phyloP scores from a whole-genome alignment of 1,284 basidiomycete species.

The Ustilago tritici region DNA sequence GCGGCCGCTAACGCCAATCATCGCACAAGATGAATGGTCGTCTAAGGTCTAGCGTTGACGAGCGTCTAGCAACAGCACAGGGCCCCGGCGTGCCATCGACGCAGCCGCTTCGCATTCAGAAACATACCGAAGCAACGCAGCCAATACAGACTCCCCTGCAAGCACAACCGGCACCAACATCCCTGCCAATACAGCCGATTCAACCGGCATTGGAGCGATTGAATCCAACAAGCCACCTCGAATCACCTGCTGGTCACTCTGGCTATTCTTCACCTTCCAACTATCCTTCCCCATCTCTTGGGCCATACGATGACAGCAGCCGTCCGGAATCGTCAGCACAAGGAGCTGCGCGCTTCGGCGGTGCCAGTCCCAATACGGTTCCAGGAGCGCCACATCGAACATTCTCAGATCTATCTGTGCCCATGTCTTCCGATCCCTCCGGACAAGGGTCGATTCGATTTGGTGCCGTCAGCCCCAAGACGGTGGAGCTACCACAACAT shows the following conservation, averaged over 20 bases:
- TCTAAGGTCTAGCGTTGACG: constrained; percentile 11
- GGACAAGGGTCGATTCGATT: constrained; percentile 22
- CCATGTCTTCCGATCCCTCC: constrained; percentile 18
- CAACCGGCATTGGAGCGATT: constrained; percentile 2
- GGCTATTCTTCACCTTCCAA: constrained; percentile 26
- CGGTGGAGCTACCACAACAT: constrained; percentile 8
- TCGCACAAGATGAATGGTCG: constrained; percentile 25
- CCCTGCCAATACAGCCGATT: neutral
- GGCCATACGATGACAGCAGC: constrained; percentile 7
- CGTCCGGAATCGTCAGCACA: constrained; percentile 28
- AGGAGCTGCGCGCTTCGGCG: constrained; percentile 15
- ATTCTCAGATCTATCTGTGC: constrained; percentile 5
- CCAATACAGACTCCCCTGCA: neutral
- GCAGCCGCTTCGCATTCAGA: constrained; percentile 4
- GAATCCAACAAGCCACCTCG: constrained; percentile 3
- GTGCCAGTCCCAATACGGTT: neutral
- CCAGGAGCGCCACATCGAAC: constrained; percentile 5
- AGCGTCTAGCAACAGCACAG: neutral
- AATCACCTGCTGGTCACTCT: constrained; percentile 9
- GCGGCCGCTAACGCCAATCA: neutral
- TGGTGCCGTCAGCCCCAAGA: neutral
- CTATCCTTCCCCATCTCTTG: constrained; percentile 17
- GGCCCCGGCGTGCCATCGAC: neutral
- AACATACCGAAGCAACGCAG: neutral
- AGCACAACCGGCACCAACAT: neutral